Evolutionary conservation across 495 filamentous ascomycete genomes (phyloP).

Genomic region (Zalerion maritima): DNA sequence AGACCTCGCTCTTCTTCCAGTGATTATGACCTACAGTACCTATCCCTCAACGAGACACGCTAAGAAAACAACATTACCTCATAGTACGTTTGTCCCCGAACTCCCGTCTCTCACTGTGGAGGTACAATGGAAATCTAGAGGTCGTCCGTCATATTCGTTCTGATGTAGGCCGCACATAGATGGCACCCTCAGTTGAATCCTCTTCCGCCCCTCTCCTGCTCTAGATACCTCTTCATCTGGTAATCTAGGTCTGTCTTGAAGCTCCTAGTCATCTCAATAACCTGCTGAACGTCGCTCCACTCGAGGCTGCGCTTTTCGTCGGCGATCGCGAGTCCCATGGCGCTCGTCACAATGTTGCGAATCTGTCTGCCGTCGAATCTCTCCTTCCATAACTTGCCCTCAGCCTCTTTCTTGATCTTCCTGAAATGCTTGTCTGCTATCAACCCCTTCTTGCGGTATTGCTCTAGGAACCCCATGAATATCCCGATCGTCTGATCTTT

Average conservation of each 20-base stretch:
- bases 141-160: no score
- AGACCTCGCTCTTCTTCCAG: no score
- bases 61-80: no score
- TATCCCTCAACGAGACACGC: no score
- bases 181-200: no score
- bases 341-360: conserved; percentile 17
- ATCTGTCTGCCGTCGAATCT: conserved; percentile 20
- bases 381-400: conserved; percentile 7
- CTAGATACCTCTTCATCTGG: conserved; percentile 5
- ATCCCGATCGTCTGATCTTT: conserved; percentile 10
- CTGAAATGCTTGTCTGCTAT: conserved; percentile 10
- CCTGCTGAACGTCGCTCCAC: conserved; percentile 1
- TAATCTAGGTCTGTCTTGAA: conserved; percentile 5
- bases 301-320: conserved; percentile 2
- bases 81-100: no score
- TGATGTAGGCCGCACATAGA: no score
- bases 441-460: conserved; percentile 4
- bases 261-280: conserved; percentile 1
- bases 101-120: no score
- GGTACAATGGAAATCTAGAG: no score
- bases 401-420: conserved; percentile 6
- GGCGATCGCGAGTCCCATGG: conserved; percentile 9
- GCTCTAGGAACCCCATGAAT: conserved; percentile 9
- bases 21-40: no score
- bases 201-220: no score